These are phyloP conservation scores for Cerrena zonata DNA, from an alignment of 1,284 basidiomycete species.

Conservation along the genomic window DNA sequence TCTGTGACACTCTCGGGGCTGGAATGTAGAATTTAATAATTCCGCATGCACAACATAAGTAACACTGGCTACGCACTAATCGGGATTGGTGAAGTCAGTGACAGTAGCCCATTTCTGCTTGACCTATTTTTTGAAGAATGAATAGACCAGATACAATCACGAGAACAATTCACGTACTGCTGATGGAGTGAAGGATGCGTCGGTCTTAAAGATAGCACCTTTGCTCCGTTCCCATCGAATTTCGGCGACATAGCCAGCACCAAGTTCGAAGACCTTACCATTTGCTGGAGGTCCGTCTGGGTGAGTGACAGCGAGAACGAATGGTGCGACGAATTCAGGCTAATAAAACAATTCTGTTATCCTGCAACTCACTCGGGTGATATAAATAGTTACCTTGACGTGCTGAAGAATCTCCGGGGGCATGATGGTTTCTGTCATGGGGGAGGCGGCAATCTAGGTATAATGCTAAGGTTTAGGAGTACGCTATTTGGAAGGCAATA, in stretches of 20 bases:
- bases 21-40: no score
- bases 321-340: conserved; percentile 91
- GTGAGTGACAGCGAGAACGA: conserved; percentile 76
- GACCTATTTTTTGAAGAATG: conserved; percentile 40
- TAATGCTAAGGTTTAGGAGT: conserved; percentile 2
- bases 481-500: background rate
- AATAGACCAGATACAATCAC: background rate
- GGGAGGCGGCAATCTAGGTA: conserved; percentile 83
- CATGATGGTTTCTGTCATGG: conserved; percentile 93
- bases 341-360: conserved; percentile 23
- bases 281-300: conserved; percentile 78
- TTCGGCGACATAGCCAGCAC: conserved; percentile 89
- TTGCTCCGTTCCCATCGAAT: conserved; percentile 90
- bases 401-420: conserved; percentile 94
- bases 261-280: conserved; percentile 89
- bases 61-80: conserved; percentile 68
- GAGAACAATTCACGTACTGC: conserved; percentile 51
- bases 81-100: conserved; percentile 73
- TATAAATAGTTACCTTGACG: conserved; percentile 56
- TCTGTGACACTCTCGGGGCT: conserved; percentile 71
- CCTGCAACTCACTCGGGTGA: background rate
- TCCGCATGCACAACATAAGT: no score
- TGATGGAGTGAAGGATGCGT: conserved; percentile 87
- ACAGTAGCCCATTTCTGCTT: conserved; percentile 80
- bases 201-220: conserved; percentile 86